A percentile compares a stretch with the other conserved stretches of the same genome.
phyloP scores from a whole-genome alignment of 2,329 filamentous ascomycete genomes.

The Penicillium sp. region DNA sequence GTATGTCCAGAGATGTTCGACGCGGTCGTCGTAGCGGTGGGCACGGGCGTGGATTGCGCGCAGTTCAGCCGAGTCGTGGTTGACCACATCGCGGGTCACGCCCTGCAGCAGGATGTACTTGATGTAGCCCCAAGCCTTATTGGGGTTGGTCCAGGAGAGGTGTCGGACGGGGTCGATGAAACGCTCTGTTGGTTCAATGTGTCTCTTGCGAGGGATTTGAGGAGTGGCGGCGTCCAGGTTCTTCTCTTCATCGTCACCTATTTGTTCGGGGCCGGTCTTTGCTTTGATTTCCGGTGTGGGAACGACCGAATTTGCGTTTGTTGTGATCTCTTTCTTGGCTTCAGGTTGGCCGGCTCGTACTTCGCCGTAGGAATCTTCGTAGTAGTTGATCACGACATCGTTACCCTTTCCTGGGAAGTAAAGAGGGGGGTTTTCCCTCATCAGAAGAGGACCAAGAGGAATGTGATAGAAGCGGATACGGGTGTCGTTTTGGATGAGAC shows the following conservation, averaged over 20 bases:
- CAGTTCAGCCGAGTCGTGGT: conserved; percentile 39
- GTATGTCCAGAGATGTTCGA: conserved; percentile 51
- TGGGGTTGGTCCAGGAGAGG: conserved; percentile 15
- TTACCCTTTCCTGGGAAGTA: conserved; percentile 43
- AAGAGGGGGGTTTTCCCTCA: conserved; percentile 40
- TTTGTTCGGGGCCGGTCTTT: not conserved
- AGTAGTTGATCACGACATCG: conserved; percentile 42
- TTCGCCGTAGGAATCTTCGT: conserved; percentile 34
- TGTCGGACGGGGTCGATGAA: conserved; percentile 24
- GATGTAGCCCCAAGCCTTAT: conserved; percentile 37
- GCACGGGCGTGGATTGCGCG: conserved; percentile 44
- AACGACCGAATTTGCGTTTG: conserved; percentile 6
- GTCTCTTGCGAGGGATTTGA: conserved; percentile 17
- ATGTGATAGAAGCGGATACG: conserved; percentile 28
- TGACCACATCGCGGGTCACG: conserved; percentile 44
- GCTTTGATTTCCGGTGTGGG: conserved; percentile 7
- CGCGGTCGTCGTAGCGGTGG: conserved; percentile 46
- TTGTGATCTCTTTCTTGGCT: conserved; percentile 1
- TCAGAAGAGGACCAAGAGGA: conserved; percentile 44
- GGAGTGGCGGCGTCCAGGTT: conserved; percentile 15
- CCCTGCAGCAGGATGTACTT: conserved; percentile 48
- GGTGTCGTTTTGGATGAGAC: conserved; percentile 25
- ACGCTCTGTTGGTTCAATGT: conserved; percentile 25
- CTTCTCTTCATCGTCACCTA: conserved; percentile 16
- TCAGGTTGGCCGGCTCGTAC: conserved; percentile 22